Base-by-base conservation (phyloP, 176 grass and related monocot species). In the Hyparrhenia diplandra region DNA sequence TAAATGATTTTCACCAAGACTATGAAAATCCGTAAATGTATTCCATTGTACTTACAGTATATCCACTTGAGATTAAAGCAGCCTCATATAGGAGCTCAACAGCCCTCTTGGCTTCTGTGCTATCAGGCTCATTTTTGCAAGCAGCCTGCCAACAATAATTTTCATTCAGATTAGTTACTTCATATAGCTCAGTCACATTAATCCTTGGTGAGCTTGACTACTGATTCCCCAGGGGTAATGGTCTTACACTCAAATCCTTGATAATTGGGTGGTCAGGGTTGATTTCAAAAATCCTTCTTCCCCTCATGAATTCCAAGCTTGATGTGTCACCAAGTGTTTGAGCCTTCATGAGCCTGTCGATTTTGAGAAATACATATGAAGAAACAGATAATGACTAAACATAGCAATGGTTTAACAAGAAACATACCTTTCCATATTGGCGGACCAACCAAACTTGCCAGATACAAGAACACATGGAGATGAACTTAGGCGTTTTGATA, bases 401-500 rank as follows among this genome's bases (percentile, higher is more conserved):
- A 77, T 43, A 69, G 64, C 13, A 32, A 32, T 64, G 28, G 28
- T 18, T 76, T 10, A 39, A 55, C 8, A 34, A 13, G 21, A 61
- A 77, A 23, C 42, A 4, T 82, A 97, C 94, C 90, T 93, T 89
- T 97, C 94, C 90, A 97, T 98, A 85, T 98, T 98, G n/a, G 96
- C 92, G 0, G 92, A 93, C 95, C 95, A 98, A 42, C 92, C 95
- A 80, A 98, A 98, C 71, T 98, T 98, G 62, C 90, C 95, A 59
- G 95, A 98, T 57, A 98, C 95, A 49, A 98, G 92, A 72, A 95
- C 95, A 93, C 92, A 98, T 7, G 95, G 92, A 25, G 95, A 98
- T 76, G 92, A 93, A 83, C 95, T 95, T 11, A 95, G 84, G 20
- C 95, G 85, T 24, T 98, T 98, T 12, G 95, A 98, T 63, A 98